phyloP scores from a whole-genome alignment of 352 stramenopile genomes.

The Pythium plurisporium region DNA sequence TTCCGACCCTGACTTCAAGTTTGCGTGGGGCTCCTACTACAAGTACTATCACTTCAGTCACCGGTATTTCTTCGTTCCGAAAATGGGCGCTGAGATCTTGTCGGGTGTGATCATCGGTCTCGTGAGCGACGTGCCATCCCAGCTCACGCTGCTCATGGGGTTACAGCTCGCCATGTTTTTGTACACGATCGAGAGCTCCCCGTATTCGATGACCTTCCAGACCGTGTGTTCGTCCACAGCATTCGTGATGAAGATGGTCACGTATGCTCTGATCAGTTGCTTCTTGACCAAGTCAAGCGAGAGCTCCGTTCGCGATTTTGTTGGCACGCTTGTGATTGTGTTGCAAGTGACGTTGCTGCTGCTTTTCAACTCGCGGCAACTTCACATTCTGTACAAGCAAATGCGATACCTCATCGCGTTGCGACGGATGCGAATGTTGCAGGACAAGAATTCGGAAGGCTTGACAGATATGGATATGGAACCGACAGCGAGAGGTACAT shows the following conservation, averaged over 20 bases:
- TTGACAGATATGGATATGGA: conserved; percentile 18
- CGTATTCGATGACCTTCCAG: conserved; percentile 75
- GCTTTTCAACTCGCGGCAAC: conserved; percentile 72
- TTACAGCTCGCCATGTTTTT: conserved; percentile 74
- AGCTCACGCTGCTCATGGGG: conserved; percentile 66
- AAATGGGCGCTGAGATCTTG: conserved; percentile 74
- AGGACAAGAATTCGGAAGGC: conserved; percentile 19
- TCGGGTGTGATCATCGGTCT: conserved; percentile 69
- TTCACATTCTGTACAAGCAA: conserved; percentile 78
- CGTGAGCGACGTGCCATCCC: conserved; percentile 67
- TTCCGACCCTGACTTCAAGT: conserved; percentile 67
- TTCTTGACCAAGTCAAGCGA: conserved; percentile 59
- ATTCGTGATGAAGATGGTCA: conserved; percentile 84
- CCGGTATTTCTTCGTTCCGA: conserved; percentile 74
- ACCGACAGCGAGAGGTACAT: background rate
- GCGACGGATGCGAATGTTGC: conserved; percentile 33
- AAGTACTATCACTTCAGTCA: conserved; percentile 67
- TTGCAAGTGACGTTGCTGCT: conserved; percentile 60
- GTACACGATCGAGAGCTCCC: conserved; percentile 54
- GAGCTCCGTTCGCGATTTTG: conserved; percentile 41
- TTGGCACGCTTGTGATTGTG: conserved; percentile 60
- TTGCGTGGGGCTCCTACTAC: conserved; percentile 76
- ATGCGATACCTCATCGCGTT: conserved; percentile 56
- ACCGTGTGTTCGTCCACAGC: conserved; percentile 58
- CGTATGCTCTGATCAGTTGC: conserved; percentile 73